Percentiles rank a stretch among this genome's conserved stretches.
phyloP scores from a whole-genome alignment of 2,329 filamentous ascomycete genomes.

The Apiospora hydei region DNA sequence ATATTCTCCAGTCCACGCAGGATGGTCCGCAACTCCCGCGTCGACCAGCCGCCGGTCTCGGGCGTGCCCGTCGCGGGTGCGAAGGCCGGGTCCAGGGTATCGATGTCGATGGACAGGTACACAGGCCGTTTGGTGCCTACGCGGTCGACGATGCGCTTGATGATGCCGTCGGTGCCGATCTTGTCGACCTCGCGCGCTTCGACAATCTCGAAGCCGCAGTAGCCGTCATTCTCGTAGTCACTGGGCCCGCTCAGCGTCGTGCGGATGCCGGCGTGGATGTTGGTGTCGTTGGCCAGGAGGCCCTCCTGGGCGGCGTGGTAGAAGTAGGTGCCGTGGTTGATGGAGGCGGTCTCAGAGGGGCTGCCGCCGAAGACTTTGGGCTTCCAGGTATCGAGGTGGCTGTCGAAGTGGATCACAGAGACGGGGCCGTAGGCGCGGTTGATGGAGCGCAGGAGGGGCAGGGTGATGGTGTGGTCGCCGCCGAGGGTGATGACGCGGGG shows the following conservation, averaged over 20 bases:
- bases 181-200: slow-evolving; percentile 68
- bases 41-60: slow-evolving; percentile 79
- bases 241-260: slow-evolving; percentile 80
- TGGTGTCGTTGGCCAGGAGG: slow-evolving; percentile 79
- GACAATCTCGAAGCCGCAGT: slow-evolving; percentile 84
- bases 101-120: slow-evolving; percentile 86
- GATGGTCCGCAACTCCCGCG: slow-evolving; percentile 75
- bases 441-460: slow-evolving; percentile 65
- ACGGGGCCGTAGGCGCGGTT: slow-evolving; percentile 68
- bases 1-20: slow-evolving; percentile 72
- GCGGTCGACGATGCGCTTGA: slow-evolving; percentile 77
- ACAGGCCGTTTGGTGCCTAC: slow-evolving; percentile 79
- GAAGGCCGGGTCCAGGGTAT: slow-evolving; percentile 85
- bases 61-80: slow-evolving; percentile 78
- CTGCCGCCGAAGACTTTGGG: slow-evolving; percentile 89
- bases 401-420: slow-evolving; percentile 69
- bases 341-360: slow-evolving; percentile 75
- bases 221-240: slow-evolving; percentile 86
- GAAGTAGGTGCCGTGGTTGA: slow-evolving; percentile 92
- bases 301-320: slow-evolving; percentile 83
- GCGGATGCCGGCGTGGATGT: slow-evolving; percentile 87
- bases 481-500: slow-evolving; percentile 82
- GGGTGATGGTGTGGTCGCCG: slow-evolving; percentile 68
- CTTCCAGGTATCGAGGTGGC: slow-evolving; percentile 74
- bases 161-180: slow-evolving; percentile 71